Base-by-base conservation (phyloP, 495 filamentous ascomycete species). In the Penicillium roqueforti region DNA sequence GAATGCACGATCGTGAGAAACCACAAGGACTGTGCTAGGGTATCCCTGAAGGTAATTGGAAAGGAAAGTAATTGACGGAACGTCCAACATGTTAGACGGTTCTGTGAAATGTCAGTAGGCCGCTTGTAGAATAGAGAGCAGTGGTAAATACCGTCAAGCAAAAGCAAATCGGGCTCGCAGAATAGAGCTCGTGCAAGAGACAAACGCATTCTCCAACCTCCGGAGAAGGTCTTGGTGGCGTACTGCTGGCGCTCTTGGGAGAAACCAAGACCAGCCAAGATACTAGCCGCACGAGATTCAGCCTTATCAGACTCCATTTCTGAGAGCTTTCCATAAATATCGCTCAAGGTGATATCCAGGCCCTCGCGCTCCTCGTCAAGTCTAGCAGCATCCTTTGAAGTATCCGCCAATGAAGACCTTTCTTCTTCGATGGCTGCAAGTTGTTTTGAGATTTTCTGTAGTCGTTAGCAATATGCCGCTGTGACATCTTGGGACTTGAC, bases 31-130 rank as follows among this genome's bases (percentile, higher is more conserved):
- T 7, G 93, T 97, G 67, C 90, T 95, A 3, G 92, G 91, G 67
- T 99, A 99, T 41, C 78, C 76, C 66, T 96, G 90, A 6, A 99
- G 87, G 62, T 99, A 99, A 63, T 89, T 96, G 13, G 93, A 88
- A 65, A 99, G 80, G 84, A 97, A 99, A 47, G 93, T 96, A 60
- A 97, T 97, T n/a, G 95, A 97, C 6, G 93, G 95, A 56, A 97
- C 93, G 72, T 99, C 93, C 90, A 99, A 92, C 93, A 99, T 99
- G 85, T 99, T 99, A 45, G 95, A 97, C 67, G 93, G 93, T 83
- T 98, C 92, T 82, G 41, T 41, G 26, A 29, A 18, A 37, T 18
- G 46, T 77, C 56, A 76, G 68, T 11, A 54, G 40, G 3, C 9
- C 22, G 4, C 2, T 48, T 43, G 3, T 28, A 28, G 1, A 29